Percentiles rank a stretch among this genome's conserved stretches.
Evolutionary conservation across 1,284 basidiomycete genomes (phyloP).

Genomic region (Caloboletus firmus): DNA sequence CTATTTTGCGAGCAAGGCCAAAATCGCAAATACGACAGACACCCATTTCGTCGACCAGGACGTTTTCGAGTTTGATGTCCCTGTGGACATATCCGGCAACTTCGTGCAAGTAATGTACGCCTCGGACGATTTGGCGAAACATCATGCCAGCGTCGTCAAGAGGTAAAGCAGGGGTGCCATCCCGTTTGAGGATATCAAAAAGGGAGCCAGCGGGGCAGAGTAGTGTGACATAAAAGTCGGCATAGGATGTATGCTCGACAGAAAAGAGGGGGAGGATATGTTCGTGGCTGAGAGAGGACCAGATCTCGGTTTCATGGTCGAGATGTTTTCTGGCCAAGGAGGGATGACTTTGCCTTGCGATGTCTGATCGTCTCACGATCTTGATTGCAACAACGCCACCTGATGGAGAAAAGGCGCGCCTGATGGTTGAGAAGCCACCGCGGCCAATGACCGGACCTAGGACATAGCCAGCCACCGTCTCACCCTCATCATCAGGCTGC

Average conservation of each 20-base stretch:
- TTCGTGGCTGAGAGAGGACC: constrained; percentile 74
- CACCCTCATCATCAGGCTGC: constrained; percentile 58
- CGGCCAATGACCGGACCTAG: constrained; percentile 79
- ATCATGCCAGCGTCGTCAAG: constrained; percentile 84
- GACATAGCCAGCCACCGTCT: constrained; percentile 66
- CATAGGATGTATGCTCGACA: constrained; percentile 59
- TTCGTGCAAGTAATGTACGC: constrained; percentile 84
- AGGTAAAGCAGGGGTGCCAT: constrained; percentile 60
- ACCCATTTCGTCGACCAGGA: constrained; percentile 85
- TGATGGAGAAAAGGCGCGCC: constrained; percentile 66
- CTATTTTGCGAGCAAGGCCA: constrained; percentile 71
- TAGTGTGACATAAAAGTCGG: constrained; percentile 84
- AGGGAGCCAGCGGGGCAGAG: constrained; percentile 84
- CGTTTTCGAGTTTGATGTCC: constrained; percentile 96
- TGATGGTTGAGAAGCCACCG: constrained; percentile 87
- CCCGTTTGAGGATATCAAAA: constrained; percentile 78
- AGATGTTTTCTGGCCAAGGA: constrained; percentile 55
- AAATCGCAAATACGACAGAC: constrained; percentile 83
- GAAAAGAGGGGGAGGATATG: constrained; percentile 83
- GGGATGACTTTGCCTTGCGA: constrained; percentile 51
- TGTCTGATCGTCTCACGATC: constrained; percentile 64
- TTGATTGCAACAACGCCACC: constrained; percentile 80
- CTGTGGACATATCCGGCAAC: constrained; percentile 79
- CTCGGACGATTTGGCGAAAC: constrained; percentile 88
- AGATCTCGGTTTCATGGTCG: constrained; percentile 77